Evolutionary conservation across 805 yeast species (phyloP), one percentile per base, ranked within the genome.

Genomic region (Starmerella vitae): DNA sequence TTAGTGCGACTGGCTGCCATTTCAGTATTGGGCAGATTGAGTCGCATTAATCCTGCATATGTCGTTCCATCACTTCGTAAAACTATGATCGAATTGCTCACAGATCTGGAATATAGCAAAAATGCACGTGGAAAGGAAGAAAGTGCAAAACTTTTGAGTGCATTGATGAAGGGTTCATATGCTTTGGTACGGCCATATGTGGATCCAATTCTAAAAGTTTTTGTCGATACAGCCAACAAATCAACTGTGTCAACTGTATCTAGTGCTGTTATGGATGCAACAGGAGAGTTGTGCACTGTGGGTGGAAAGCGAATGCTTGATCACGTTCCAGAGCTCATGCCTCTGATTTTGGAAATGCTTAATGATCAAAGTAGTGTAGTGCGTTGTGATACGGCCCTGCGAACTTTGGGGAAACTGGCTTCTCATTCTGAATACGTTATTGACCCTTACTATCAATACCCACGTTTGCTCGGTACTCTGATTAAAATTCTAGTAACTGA

Each of bases 341-440:
- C 95, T 0, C 61, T 88, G 20, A 71, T 91, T 29, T 65, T 91
- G 28, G 93, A 78, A 17, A 82, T 93, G 2, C 77, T 91, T 45
- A 93, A 83, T 53, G 97, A 88, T 51, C 96, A 85, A 58, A 79
- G 91, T 31, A 78, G 93, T n/a, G 72, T 82, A 1, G 70, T 72
- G 52, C 86, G 85, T 54, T 67, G 96, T 51, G 91, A 84, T 54
- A 86, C 95, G 1, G 94, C 97, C 0, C 63, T 91, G 45, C 76
- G 75, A 48, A 73, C 97, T 0, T 62, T 91, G 38, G 95, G 95
- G 2, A 94, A 86, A 51, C 62, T 91, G 21, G 76, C 97, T 1
- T 74, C 85, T 8, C 79, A 94, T 2, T 77, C 96, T 0, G 96
- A 96, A 3, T 88, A 88, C 55, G 98, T 91, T 14, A 85, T 91